Percentiles rank a stretch among this genome's conserved stretches.
These are phyloP conservation scores for Xylaria grammica DNA, from an alignment of 495 filamentous ascomycete species.

Conservation along the genomic window DNA sequence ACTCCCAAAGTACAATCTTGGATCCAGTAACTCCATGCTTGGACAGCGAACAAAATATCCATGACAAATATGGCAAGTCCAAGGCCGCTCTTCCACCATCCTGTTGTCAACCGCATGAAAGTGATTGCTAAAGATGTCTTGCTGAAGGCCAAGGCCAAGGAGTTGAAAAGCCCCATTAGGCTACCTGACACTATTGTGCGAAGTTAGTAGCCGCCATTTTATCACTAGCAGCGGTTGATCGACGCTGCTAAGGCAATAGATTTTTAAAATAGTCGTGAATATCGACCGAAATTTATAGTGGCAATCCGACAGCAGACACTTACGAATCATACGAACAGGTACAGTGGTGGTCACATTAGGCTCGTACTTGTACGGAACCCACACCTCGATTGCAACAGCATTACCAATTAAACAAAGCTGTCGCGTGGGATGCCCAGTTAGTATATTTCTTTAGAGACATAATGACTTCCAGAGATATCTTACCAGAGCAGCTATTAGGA, in stretches of 20 bases:
- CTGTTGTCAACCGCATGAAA: constrained; percentile 13
- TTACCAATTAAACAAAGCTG: constrained; percentile 18
- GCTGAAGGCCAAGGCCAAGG: constrained; percentile 17
- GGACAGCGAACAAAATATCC: constrained; percentile 12
- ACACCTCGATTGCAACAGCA: constrained; percentile 1
- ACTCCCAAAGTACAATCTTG: constrained; percentile 25
- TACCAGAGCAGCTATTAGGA: constrained; percentile 22
- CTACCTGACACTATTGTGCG: constrained; percentile 15
- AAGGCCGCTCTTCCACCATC: constrained; percentile 22
- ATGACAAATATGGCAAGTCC: constrained; percentile 13
- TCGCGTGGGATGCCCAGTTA: neutral
- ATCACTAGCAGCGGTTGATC: neutral
- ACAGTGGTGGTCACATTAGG: constrained; percentile 18
- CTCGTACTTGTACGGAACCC: constrained; percentile 21
- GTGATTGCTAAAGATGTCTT: constrained; percentile 24
- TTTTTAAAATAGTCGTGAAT: neutral
- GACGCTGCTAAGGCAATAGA: neutral
- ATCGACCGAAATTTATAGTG: neutral
- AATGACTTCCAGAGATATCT: neutral
- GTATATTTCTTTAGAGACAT: neutral
- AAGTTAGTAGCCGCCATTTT: neutral
- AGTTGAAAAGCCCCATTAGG: constrained; percentile 24
- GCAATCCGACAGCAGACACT: neutral
- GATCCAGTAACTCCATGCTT: constrained; percentile 25
- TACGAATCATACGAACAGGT: neutral